Evolutionary conservation across 768 basidiomycete species (phyloP).

Genomic region (Russula compacta): DNA sequence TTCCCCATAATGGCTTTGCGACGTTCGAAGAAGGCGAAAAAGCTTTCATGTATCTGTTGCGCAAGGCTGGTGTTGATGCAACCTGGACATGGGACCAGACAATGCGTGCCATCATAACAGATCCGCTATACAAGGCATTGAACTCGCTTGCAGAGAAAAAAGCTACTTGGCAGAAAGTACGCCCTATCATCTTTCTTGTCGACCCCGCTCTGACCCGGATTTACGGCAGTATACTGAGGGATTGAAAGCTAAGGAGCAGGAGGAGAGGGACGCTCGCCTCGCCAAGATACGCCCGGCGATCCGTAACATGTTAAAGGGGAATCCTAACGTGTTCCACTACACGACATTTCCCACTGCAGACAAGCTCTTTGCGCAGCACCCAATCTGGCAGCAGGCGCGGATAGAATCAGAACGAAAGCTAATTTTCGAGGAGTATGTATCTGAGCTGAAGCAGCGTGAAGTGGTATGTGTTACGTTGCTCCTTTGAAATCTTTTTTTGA

Average conservation of each 20-base stretch:
- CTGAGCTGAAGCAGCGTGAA: constrained; percentile 80
- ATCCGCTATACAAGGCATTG: constrained; percentile 92
- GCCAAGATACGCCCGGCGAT: constrained; percentile 80
- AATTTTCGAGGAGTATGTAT: constrained; percentile 88
- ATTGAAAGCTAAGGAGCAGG: constrained; percentile 72
- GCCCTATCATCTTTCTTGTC: constrained; percentile 19
- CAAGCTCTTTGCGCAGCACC: constrained; percentile 75
- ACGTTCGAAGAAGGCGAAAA: constrained; percentile 88
- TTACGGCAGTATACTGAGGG: constrained; percentile 60
- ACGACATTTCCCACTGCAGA: constrained; percentile 87
- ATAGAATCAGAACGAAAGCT: constrained; percentile 78
- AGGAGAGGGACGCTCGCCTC: constrained; percentile 76
- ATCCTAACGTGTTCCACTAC: constrained; percentile 84
- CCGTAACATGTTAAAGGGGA: constrained; percentile 78
- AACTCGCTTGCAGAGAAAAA: constrained; percentile 94
- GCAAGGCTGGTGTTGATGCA: constrained; percentile 83
- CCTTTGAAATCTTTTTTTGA: neutral
- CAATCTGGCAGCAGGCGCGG: constrained; percentile 84
- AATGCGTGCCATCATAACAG: constrained; percentile 96
- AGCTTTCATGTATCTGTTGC: constrained; percentile 84
- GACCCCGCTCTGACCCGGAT: constrained; percentile 3
- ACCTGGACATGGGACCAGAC: constrained; percentile 98
- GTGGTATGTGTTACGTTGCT: constrained; percentile 46
- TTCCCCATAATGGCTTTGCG: constrained; percentile 82
- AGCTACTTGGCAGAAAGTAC: constrained; percentile 84